Evolutionary conservation across 1,139 yeast species (phyloP).

Genomic region (Blastobotrys raffinosifermentans): DNA sequence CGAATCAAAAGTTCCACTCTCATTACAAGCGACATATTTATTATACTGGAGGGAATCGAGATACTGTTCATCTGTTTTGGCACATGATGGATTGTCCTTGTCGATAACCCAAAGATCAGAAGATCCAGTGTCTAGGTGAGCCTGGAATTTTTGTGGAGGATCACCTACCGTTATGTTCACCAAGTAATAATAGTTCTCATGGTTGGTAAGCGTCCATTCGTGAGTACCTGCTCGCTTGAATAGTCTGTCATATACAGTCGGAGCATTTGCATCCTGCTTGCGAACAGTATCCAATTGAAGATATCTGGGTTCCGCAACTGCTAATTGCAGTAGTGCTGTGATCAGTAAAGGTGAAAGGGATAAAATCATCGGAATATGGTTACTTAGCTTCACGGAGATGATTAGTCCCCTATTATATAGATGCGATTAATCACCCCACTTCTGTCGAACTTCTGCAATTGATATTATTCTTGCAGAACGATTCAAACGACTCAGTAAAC

Average conservation of each 20-base stretch:
- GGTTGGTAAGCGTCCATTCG: background rate
- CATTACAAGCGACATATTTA: conserved; percentile 10
- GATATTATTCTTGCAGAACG: too few relatives aligned
- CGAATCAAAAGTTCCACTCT: conserved; percentile 16
- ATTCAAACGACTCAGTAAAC: too few relatives aligned
- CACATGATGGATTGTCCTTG: conserved; percentile 22
- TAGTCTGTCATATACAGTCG: background rate
- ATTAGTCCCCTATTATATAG: too few relatives aligned
- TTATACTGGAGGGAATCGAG: conserved; percentile 20
- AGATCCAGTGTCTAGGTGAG: conserved; percentile 54
- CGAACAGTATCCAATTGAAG: too few relatives aligned
- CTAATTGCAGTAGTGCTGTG: too few relatives aligned
- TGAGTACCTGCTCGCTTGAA: background rate
- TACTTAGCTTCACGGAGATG: too few relatives aligned
- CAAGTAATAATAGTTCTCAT: conserved; percentile 20
- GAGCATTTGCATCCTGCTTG: too few relatives aligned
- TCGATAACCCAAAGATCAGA: conserved; percentile 55
- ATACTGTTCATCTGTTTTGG: background rate
- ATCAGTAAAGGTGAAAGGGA: too few relatives aligned
- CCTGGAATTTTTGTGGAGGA: conserved; percentile 13
- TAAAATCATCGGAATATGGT: too few relatives aligned
- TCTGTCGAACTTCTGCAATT: too few relatives aligned
- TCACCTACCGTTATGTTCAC: conserved; percentile 14
- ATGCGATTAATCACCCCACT: too few relatives aligned
- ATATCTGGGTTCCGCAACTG: too few relatives aligned